A percentile compares a stretch with the other conserved stretches of the same genome.
Conservation (phyloP, 371 early-diverging fungal species). For the Mucor velutinosus region DNA sequence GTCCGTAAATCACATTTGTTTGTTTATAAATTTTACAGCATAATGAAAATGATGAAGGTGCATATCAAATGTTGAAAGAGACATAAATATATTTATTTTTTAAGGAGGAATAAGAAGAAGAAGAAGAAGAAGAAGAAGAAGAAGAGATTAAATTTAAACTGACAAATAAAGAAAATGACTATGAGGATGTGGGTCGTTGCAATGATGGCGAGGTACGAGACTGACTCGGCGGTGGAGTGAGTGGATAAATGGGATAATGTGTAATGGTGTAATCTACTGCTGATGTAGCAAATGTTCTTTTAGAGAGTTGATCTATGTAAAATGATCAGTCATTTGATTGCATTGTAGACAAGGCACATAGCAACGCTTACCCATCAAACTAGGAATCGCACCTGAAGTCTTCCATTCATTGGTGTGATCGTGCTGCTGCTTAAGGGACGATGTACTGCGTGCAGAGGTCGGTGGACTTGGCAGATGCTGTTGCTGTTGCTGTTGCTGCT, state of each 20-base stretch:
- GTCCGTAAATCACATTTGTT: neutral
- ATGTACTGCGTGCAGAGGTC: slow-evolving; percentile 14
- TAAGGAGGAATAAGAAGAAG: neutral
- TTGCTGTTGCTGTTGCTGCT: neutral
- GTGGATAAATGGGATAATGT: slow-evolving; percentile 37
- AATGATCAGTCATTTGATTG: neutral
- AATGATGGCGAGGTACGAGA: slow-evolving; percentile 5
- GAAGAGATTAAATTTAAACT: neutral
- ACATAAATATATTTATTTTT: neutral
- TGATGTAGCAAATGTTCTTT: slow-evolving; percentile 30
- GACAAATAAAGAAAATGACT: neutral
- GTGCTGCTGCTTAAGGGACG: neutral
- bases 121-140: neutral
- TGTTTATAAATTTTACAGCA: neutral
- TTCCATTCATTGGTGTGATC: slow-evolving; percentile 23
- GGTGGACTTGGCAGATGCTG: slow-evolving; percentile 18
- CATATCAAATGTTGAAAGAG: neutral
- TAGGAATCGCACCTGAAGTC: slow-evolving; percentile 35
- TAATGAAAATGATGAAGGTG: neutral
- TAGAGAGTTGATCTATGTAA: slow-evolving; percentile 32
- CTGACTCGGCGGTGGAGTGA: slow-evolving; percentile 27
- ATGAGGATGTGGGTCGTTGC: slow-evolving; percentile 1
- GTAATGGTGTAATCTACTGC: slow-evolving; percentile 24
- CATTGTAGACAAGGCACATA: neutral
- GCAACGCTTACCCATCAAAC: slow-evolving; percentile 40